These are phyloP conservation scores for Testicularia cyperi DNA, from an alignment of 1,284 basidiomycete genomes.

Conservation along the genomic window DNA sequence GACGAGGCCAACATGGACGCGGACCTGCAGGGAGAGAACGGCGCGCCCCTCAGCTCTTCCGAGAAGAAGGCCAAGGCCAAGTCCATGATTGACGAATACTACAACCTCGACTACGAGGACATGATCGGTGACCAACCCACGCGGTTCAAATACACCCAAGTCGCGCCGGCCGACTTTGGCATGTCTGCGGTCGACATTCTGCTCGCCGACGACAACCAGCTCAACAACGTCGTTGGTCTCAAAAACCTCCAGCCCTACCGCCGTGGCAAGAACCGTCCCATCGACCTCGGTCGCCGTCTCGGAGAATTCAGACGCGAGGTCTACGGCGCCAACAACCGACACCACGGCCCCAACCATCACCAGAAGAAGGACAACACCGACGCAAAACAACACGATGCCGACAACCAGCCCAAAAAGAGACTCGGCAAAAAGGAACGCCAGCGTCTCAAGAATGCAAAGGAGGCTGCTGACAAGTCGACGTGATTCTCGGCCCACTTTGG, in stretches of 20 bases:
- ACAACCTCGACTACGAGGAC: slow-evolving; percentile 90
- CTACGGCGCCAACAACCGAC: too few species aligned
- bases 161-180: slow-evolving; percentile 71
- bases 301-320: slow-evolving; percentile 71
- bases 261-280: slow-evolving; percentile 67
- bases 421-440: slow-evolving; percentile 50
- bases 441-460: slow-evolving; percentile 29
- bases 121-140: slow-evolving; percentile 88
- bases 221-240: slow-evolving; percentile 85
- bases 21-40: slow-evolving; percentile 4
- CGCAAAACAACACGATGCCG: slow-evolving; percentile 25
- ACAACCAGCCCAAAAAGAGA: slow-evolving; percentile 62
- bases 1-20: slow-evolving; percentile 57
- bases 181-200: slow-evolving; percentile 85
- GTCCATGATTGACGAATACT: slow-evolving; percentile 85
- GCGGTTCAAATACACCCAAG: slow-evolving; percentile 85
- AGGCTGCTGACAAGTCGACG: background rate
- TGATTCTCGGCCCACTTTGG: too few species aligned
- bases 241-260: slow-evolving; percentile 90
- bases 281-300: slow-evolving; percentile 67
- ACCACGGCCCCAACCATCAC: too few species aligned
- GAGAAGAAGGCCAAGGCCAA: slow-evolving; percentile 66
- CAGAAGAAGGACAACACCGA: slow-evolving; percentile 10
- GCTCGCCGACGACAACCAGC: slow-evolving; percentile 85
- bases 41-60: background rate